Evolutionary conservation across 805 yeast genomes (phyloP).

Genomic region (Cyberlindnera saturnus): DNA sequence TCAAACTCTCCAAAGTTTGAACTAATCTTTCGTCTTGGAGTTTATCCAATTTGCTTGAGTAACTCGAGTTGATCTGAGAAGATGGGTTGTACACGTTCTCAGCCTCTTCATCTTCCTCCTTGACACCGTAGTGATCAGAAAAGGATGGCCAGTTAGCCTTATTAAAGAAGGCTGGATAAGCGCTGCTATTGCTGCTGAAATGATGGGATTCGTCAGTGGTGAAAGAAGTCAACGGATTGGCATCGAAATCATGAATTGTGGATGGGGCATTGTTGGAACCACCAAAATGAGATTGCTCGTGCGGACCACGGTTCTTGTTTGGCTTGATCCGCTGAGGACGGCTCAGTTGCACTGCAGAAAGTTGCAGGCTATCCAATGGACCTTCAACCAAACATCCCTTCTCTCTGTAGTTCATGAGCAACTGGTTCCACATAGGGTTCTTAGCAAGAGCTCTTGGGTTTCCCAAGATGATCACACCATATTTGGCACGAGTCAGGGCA

Average conservation of each 20-base stretch:
- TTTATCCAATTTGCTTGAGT: slow-evolving; percentile 27
- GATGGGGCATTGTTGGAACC: slow-evolving; percentile 6
- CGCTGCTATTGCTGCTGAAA: slow-evolving; percentile 5
- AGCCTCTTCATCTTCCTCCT: slow-evolving; percentile 3
- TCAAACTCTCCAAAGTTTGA: slow-evolving; percentile 10
- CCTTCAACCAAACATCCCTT: slow-evolving; percentile 90
- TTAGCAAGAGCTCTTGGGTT: slow-evolving; percentile 73
- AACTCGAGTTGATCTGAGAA: slow-evolving; percentile 27
- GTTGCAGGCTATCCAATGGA: slow-evolving; percentile 68
- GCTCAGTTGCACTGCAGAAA: slow-evolving; percentile 54
- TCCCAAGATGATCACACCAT: slow-evolving; percentile 75
- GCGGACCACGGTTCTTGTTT: slow-evolving; percentile 6
- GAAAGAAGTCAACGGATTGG: slow-evolving; percentile 34
- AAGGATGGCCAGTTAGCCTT: slow-evolving; percentile 22
- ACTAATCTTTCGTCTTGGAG: slow-evolving; percentile 8
- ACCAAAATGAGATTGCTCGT: slow-evolving; percentile 8
- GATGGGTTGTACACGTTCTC: slow-evolving; percentile 14
- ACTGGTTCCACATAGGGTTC: slow-evolving; percentile 71
- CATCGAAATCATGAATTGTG: slow-evolving; percentile 27
- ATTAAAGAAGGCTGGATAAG: slow-evolving; percentile 17
- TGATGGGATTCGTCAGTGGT: slow-evolving; percentile 20
- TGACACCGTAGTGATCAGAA: slow-evolving; percentile 12
- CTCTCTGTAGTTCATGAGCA: slow-evolving; percentile 74
- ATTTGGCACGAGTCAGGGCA: slow-evolving; percentile 83
- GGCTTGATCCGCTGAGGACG: slow-evolving; percentile 20